Conservation (phyloP, 768 basidiomycete species). For the Suillus placidus region DNA sequence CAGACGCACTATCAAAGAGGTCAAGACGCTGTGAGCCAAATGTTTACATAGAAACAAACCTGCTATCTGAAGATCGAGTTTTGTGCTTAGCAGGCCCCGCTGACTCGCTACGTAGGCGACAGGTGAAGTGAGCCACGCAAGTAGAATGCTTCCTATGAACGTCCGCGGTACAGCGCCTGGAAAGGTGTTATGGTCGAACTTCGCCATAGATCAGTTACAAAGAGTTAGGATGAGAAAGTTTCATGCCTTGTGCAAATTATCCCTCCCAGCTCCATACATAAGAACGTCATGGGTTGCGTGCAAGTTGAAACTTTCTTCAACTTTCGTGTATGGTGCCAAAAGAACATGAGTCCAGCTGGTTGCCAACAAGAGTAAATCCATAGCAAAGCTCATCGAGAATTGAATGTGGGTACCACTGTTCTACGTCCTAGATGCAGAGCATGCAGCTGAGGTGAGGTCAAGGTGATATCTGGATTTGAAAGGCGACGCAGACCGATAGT, state of each 20-base stretch:
- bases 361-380: conserved; percentile 55
- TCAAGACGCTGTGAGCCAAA: conserved; percentile 1
- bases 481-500: too few relatives aligned
- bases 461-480: background rate
- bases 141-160: conserved; percentile 74
- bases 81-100: conserved; percentile 50
- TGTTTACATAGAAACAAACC: conserved; percentile 45
- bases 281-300: conserved; percentile 90
- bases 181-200: conserved; percentile 92
- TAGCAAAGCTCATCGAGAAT: conserved; percentile 21
- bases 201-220: conserved; percentile 14
- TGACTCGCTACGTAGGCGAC: conserved; percentile 44
- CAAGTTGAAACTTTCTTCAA: conserved; percentile 96
- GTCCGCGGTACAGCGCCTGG: conserved; percentile 89
- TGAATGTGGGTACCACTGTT: background rate
- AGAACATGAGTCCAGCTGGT: conserved; percentile 69
- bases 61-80: conserved; percentile 71
- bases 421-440: background rate
- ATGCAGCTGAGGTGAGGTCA: background rate
- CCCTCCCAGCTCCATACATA: conserved; percentile 61
- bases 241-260: conserved; percentile 40
- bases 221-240: background rate
- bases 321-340: conserved; percentile 89
- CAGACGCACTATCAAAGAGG: conserved; percentile 60
- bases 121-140: conserved; percentile 62